Evolutionary conservation across 768 basidiomycete genomes (phyloP), one percentile per base, ranked within the genome.

Genomic region (Leccinellum luteum): DNA sequence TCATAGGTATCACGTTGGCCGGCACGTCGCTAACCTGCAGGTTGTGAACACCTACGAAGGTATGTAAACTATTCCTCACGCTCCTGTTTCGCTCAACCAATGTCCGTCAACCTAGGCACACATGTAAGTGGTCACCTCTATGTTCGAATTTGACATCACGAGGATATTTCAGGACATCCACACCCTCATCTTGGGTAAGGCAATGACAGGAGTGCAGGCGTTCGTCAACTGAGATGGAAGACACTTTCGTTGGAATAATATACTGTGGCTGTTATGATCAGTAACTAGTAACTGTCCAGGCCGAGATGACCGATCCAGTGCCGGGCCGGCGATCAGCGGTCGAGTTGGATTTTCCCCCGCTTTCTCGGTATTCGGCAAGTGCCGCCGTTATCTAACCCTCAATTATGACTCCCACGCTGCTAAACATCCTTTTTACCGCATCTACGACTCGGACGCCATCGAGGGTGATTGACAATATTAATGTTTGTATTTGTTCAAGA

Each of bases 31-130:
- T 1, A 98, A 98, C 72, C 70, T 97, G 58, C 95, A 98, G 69
- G 89, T 98, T n/a, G 87, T 93, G 8, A 94, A 94, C 64, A 98
- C 94, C 0, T 97, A 97, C 68, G 94, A 97, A 79, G 94, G 92
- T 80, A 69, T 30, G 77, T 54, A 54, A 41, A 44, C 48, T 52
- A 43, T 35, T 47, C 27, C 4, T 23, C 55, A 15, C 27, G 14
- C 4, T 15, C 9, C 1, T 30, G 34, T 48, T 31, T 48, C 45
- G 47, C 56, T 64, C 25, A 63, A 50, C 52, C 35, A 31, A 35
- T 21, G 51, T 48, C 35, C 43, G 41, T 27, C 52, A 17, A 59
- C 14, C 21, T 52, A 85, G 84, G 86, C 54, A 88, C 86, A 44
- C 76, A 87, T 65, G 85, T 86, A 64, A 59, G 82, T 72, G 14